phyloP scores from a whole-genome alignment of 192 early-diverging fungal genomes.

The Irineochytrium annulatum region DNA sequence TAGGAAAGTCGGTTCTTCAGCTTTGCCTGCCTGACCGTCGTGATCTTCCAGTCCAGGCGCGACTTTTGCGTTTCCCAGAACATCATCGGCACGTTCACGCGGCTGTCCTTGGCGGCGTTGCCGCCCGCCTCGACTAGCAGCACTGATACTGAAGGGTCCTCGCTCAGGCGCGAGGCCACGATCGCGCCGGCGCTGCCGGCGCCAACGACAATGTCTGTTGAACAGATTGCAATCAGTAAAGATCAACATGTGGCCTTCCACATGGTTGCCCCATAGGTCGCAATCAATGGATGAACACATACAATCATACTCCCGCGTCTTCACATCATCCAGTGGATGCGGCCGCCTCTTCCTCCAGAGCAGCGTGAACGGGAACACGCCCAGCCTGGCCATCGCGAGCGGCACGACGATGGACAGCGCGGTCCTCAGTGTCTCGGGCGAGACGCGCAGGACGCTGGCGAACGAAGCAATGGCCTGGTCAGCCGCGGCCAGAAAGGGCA shows the following conservation, averaged over 20 bases:
- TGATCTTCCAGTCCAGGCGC: constrained; percentile 14
- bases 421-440: too few species aligned
- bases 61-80: constrained; percentile 6
- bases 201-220: constrained; percentile 36
- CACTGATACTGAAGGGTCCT: constrained; percentile 36
- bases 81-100: constrained; percentile 18
- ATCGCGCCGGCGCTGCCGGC: constrained; percentile 34
- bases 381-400: neutral
- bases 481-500: too few species aligned
- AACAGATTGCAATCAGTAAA: neutral
- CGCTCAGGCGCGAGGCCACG: constrained; percentile 34
- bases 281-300: neutral
- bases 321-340: neutral
- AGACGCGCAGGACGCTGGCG: too few species aligned
- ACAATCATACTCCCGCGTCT: neutral
- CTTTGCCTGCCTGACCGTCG: neutral
- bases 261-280: neutral
- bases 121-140: constrained; percentile 40
- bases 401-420: neutral
- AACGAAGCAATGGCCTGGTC: too few species aligned
- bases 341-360: neutral
- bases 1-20: constrained; percentile 6
- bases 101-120: constrained; percentile 19
- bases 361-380: neutral
- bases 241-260: neutral